These are phyloP conservation scores for Saccharomycopsis malanga DNA, from an alignment of 805 yeast genomes.

Conservation along the genomic window DNA sequence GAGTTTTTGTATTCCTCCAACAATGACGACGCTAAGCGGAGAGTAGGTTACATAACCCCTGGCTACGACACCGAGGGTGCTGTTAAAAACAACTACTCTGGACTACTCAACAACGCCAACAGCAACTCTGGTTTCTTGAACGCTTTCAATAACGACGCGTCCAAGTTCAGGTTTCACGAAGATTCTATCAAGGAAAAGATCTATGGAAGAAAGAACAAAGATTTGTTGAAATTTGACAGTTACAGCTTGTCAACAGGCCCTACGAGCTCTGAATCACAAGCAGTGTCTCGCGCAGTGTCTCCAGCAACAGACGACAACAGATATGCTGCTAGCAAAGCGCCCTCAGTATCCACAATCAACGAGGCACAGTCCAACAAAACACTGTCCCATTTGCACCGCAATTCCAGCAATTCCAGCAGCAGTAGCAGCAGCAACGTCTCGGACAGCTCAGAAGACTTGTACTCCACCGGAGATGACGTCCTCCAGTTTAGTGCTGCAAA, in stretches of 20 bases:
- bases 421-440: background rate
- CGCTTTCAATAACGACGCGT: conserved; percentile 12
- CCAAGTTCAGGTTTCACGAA: background rate
- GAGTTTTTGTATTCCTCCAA: conserved; percentile 8
- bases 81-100: conserved; percentile 5
- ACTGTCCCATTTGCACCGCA: background rate
- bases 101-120: background rate
- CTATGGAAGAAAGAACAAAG: conserved; percentile 18
- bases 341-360: conserved; percentile 16
- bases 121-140: conserved; percentile 15
- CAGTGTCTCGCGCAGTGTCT: background rate
- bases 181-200: conserved; percentile 8
- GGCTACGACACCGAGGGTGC: background rate
- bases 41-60: conserved; percentile 4
- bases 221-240: background rate
- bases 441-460: conserved; percentile 3
- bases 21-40: background rate
- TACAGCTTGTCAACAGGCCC: background rate
- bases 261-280: background rate
- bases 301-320: background rate
- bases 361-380: conserved; percentile 3
- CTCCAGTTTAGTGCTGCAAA: conserved; percentile 7
- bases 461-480: conserved; percentile 7
- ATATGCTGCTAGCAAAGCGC: conserved; percentile 8
- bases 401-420: background rate